These are phyloP conservation scores for Ophiostoma quercus DNA, from an alignment of 2,329 filamentous ascomycete species.

Conservation along the genomic window DNA sequence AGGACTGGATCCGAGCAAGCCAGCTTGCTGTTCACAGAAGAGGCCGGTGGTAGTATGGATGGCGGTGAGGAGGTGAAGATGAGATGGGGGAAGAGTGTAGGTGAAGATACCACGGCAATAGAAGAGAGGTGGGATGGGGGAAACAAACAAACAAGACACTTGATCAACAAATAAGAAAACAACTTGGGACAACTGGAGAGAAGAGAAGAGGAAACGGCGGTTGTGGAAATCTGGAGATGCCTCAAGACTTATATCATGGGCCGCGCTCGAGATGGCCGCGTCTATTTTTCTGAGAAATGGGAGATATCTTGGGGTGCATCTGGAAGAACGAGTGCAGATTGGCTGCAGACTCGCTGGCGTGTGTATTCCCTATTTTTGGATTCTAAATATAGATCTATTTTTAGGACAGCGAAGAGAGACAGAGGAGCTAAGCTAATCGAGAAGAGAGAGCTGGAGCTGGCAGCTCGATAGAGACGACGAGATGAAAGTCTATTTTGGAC, in stretches of 20 bases:
- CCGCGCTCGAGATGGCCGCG: slow-evolving; percentile 40
- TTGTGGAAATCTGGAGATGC: slow-evolving; percentile 31
- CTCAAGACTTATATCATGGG: slow-evolving; percentile 56
- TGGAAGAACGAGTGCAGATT: slow-evolving; percentile 18
- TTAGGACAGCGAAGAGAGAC: background rate
- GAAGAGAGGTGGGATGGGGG: slow-evolving; percentile 24
- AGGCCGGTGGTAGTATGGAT: background rate
- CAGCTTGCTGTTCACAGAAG: slow-evolving; percentile 51
- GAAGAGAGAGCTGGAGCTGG: background rate
- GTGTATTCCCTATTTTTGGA: slow-evolving; percentile 9
- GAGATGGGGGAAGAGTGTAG: background rate
- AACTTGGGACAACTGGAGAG: slow-evolving; percentile 39
- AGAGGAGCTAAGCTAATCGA: background rate
- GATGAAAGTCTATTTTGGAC: slow-evolving; percentile 9
- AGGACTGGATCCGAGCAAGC: slow-evolving; percentile 53
- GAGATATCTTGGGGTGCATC: slow-evolving; percentile 19
- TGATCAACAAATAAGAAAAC: slow-evolving; percentile 25
- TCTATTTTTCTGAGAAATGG: slow-evolving; percentile 11
- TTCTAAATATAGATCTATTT: slow-evolving; percentile 14
- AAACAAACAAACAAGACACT: slow-evolving; percentile 21
- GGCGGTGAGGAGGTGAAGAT: background rate
- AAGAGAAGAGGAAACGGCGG: slow-evolving; percentile 29
- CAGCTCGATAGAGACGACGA: background rate
- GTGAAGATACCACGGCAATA: slow-evolving; percentile 13
- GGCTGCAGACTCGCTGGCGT: slow-evolving; percentile 16